phyloP scores from a whole-genome alignment of 1,284 basidiomycete genomes.

The Ceratobasidium papillatum region DNA sequence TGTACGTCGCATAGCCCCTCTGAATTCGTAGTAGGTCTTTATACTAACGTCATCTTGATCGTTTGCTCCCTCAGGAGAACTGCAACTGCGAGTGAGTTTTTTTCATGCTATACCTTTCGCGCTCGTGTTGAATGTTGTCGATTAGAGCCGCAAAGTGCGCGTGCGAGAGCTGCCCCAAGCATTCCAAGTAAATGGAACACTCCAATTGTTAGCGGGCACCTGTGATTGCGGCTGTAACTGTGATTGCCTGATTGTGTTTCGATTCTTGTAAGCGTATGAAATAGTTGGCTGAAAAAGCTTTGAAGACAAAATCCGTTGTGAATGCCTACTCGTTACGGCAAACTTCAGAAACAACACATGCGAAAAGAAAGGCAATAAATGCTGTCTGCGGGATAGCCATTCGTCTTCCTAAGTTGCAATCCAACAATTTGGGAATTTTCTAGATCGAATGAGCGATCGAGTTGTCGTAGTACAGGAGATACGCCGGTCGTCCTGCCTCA shows the following conservation, averaged over 20 bases:
- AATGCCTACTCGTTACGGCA: not conserved
- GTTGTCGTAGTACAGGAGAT: too few species aligned
- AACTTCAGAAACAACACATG: too few species aligned
- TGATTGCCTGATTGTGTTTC: conserved; percentile 2
- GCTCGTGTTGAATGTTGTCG: not conserved
- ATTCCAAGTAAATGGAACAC: not conserved
- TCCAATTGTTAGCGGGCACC: not conserved
- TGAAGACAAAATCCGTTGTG: not conserved
- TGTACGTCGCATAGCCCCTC: not conserved
- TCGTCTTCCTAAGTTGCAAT: too few species aligned
- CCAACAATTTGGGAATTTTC: too few species aligned
- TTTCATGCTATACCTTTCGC: not conserved
- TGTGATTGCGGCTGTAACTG: not conserved
- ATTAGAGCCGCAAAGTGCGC: not conserved
- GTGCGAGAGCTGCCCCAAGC: conserved; percentile 13
- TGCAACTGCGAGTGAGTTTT: conserved; percentile 18
- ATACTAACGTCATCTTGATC: not conserved
- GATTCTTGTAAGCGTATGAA: conserved; percentile 35
- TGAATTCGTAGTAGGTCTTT: not conserved
- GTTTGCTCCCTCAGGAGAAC: conserved; percentile 1
- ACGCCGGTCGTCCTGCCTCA: too few species aligned
- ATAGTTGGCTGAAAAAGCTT: conserved; percentile 5
- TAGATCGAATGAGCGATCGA: too few species aligned
- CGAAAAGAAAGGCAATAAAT: too few species aligned
- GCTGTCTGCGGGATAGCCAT: too few species aligned